Base-by-base conservation (phyloP, 306 rosid species). In the Astragalus glycyphyllos region DNA sequence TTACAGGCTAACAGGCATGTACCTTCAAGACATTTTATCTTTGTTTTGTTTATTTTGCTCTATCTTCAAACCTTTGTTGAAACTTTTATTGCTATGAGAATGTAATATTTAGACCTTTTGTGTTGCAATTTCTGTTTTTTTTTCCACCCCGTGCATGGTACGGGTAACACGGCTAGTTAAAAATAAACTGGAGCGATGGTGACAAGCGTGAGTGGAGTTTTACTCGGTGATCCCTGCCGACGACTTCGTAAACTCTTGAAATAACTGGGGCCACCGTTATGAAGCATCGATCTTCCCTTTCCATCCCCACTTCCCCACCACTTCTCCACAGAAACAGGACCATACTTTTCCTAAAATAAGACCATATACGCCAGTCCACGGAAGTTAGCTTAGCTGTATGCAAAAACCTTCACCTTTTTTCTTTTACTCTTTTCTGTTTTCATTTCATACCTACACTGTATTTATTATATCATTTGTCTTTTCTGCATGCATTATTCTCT, bases 161-260 rank as follows among this genome's bases (percentile, higher is more conserved):
- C n/a, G n/a, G n/a, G n/a, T n/a, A n/a, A n/a, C n/a, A n/a, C n/a
- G n/a, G 15, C 10, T 32, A 32, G 5, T 55, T 13, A 5, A 13
- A 49, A 49, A 15, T 15, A 54, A 11, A 15, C 10, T 49, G 32
- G 11, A 66, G n/a, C 16, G 73, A 65, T 8, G 0, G 44, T 5
- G 64, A 78, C 47, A 76, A 53, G 50, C 37, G 53, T 31, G 32
- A 74, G 76, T 57, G 75, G 75, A 51, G 83, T 73, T 68, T 68
- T 71, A 79, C 72, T 68, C 48, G 76, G 76, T 47, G 59, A 58
- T 31, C 31, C 9, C 46, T 20, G 46, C 57, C 56, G 41, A 60
- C 47, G 70, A 73, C 62, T 42, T 68, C 12, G 73, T 56, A 23
- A 68, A 48, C 69, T 67, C 70, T 51, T 51, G 38, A n/a, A 74